Evolutionary conservation across 805 yeast species (phyloP), one percentile per base, ranked within the genome.

Genomic region (Pichia kluyveri): DNA sequence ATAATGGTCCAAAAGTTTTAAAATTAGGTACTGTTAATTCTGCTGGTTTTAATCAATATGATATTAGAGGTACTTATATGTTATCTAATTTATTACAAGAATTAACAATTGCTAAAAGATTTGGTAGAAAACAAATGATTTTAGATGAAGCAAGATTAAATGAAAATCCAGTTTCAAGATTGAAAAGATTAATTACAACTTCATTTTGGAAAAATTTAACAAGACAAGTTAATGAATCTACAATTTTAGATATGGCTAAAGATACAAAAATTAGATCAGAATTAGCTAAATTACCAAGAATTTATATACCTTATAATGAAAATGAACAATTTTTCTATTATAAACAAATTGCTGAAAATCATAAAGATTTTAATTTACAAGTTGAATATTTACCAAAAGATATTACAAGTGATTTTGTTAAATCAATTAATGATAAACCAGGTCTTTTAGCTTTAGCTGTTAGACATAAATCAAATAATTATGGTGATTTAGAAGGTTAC

Each of bases 51-150:
- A 81, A 78, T 38, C 82, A 77, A 55, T 76, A 76, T 47, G 86
- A 82, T 51, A 74, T 89, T 48, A 69, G 95, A 50, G 97, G 97
- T 4, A 89, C 96, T 0, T 89, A 89, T 60, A 85, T 85, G 90
- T 68, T 89, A 43, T 82, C 93, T 0, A 90, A 90, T 63, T 66
- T 90, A 38, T 71, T 89, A 48, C 96, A 89, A 67, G 97, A 89
- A 65, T 71, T 89, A 54, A 87, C 96, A 0, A 80, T 88, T 51
- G 96, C 96, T 14, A 79, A 85, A 60, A 70, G 84, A 48, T 77
- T 81, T 62, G 96, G 96, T 9, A 73, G 91, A 53, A 80, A 79
- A 52, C 84, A 80, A 59, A 80, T 88, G 72, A 71, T 86, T 44
- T 66, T 89, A 51, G 96, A 88, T 63, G 96, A 89, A 62, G 83